Evolutionary conservation across 1,139 yeast species (phyloP).

Genomic region (Scheffersomyces quercinus): DNA sequence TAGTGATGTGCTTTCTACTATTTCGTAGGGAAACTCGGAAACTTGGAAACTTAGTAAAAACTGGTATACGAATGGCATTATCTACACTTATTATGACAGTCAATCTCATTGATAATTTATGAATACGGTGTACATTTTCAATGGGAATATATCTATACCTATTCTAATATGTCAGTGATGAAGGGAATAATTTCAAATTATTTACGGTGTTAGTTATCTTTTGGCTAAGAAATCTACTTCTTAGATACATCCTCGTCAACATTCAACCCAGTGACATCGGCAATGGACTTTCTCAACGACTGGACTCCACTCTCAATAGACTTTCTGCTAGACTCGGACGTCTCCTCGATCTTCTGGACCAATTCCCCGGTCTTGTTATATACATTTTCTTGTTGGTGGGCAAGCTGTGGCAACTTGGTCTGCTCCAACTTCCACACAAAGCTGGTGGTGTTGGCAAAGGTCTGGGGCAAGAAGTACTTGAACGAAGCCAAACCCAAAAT

Average conservation of each 20-base stretch:
- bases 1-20: too few relatives aligned
- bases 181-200: slow-evolving; percentile 3
- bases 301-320: slow-evolving; percentile 42
- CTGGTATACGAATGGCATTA: too few relatives aligned
- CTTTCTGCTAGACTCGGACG: slow-evolving; percentile 38
- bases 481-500: slow-evolving; percentile 70
- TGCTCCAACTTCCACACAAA: slow-evolving; percentile 70
- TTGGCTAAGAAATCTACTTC: slow-evolving; percentile 28
- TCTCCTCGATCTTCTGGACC: slow-evolving; percentile 39
- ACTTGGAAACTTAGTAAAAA: too few relatives aligned
- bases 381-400: slow-evolving; percentile 60
- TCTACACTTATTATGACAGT: too few relatives aligned
- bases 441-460: slow-evolving; percentile 64
- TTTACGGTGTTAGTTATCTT: slow-evolving; percentile 1
- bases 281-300: slow-evolving; percentile 48
- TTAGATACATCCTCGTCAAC: slow-evolving; percentile 63
- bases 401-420: slow-evolving; percentile 62
- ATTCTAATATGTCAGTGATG: too few relatives aligned
- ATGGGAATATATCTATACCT: too few relatives aligned
- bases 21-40: too few relatives aligned
- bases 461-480: slow-evolving; percentile 73
- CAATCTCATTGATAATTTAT: too few relatives aligned
- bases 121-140: too few relatives aligned
- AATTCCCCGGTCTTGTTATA: slow-evolving; percentile 49
- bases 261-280: slow-evolving; percentile 67